Evolutionary conservation across 2,329 filamentous ascomycete genomes (phyloP), one percentile per base, ranked within the genome.

Genomic region (Pseudocercospora ulei): DNA sequence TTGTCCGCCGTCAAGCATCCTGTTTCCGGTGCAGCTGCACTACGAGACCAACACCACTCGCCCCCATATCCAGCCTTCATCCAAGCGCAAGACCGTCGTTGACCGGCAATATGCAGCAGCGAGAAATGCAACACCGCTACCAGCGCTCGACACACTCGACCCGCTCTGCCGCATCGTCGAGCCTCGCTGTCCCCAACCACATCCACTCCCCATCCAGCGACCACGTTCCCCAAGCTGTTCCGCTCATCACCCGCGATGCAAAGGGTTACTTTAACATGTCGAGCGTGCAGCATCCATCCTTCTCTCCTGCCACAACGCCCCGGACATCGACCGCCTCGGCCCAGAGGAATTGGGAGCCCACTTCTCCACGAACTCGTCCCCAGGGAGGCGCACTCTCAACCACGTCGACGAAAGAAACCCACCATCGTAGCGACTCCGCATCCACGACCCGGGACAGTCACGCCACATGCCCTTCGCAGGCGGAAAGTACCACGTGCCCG

Each of bases 11-110:
- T 13, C 18, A 7, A 33, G 17, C 18, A 12, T 11, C 18, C 30
- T 33, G 18, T 33, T 33, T 33, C 30, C 30, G 30, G 30, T 33
- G 30, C 30, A 23, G 30, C 30, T 33, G 18, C n/a, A 33, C 30
- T 33, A 20, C 18, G 11, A 33, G 17, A 14, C 16, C 30, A 33
- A 22, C 6, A n/a, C n/a, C n/a, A n/a, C n/a, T n/a, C n/a, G n/a
- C n/a, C n/a, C n/a, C n/a, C n/a, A n/a, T n/a, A n/a, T n/a, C n/a
- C n/a, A n/a, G n/a, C n/a, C n/a, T n/a, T n/a, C 18, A 22, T 20
- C 7, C 13, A 30, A 30, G 2, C 13, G 5, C 6, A 23, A 5
- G 12, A 13, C 3, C 3, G 11, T 23, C n/a, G 23, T 8, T 12
- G 9, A 33, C 11, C 11, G 22, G n/a, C 8, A 33, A 20, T 9